A percentile compares a stretch with the other conserved stretches of the same genome.
These are phyloP conservation scores for Suhomyces terraborum DNA, from an alignment of 1,139 yeast species.

Conservation along the genomic window DNA sequence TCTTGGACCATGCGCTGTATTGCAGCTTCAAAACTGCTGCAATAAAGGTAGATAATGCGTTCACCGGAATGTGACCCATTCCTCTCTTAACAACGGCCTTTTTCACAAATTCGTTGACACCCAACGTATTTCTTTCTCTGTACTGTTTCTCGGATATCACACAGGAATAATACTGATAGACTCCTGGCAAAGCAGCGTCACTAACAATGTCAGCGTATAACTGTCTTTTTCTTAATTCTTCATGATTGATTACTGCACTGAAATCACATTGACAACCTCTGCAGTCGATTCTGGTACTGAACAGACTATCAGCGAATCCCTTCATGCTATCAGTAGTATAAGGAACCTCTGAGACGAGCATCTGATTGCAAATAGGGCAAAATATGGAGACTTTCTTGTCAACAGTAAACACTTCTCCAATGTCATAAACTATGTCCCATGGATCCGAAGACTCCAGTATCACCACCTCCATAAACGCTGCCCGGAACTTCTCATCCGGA, in stretches of 20 bases:
- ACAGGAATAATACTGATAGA: constrained; percentile 16
- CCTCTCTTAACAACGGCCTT: neutral
- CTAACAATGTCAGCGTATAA: constrained; percentile 24
- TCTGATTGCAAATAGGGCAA: constrained; percentile 25
- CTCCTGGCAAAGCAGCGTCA: constrained; percentile 18
- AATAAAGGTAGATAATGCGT: neutral
- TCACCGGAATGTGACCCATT: neutral
- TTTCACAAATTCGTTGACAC: constrained; percentile 10
- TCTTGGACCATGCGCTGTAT: constrained; percentile 3
- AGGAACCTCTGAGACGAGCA: constrained; percentile 16
- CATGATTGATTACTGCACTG: constrained; percentile 19
- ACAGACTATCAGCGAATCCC: constrained; percentile 29
- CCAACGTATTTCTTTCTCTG: constrained; percentile 7
- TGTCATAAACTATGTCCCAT: constrained; percentile 7
- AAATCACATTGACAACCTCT: constrained; percentile 13
- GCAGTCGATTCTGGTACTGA: constrained; percentile 9
- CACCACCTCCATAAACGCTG: constrained; percentile 12
- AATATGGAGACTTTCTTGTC: constrained; percentile 13
- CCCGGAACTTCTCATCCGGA: constrained; percentile 14
- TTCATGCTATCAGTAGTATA: constrained; percentile 18
- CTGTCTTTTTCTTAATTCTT: constrained; percentile 24
- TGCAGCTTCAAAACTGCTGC: neutral
- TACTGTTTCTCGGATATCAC: constrained; percentile 9
- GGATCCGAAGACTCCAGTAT: constrained; percentile 1
- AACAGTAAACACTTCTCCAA: constrained; percentile 6